Base-by-base conservation (phyloP, 192 early-diverging fungal species). In the Chytriomyces sp. region DNA sequence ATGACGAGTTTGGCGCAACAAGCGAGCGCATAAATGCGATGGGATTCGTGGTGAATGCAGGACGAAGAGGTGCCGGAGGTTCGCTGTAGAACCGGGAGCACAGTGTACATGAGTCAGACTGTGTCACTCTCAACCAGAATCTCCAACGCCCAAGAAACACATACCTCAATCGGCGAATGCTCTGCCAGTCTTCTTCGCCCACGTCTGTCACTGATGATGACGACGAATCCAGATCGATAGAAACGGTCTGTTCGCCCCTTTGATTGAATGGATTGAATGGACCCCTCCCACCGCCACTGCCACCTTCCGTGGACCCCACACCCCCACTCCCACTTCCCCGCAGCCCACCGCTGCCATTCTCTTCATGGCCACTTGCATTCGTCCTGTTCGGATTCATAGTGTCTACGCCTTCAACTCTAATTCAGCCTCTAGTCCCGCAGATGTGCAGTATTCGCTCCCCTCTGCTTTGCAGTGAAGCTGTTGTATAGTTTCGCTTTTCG, bases 21-120 rank as follows among this genome's bases (percentile, higher is more conserved):
- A 67, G 8, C 2, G 66, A 43, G 8, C 66, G 23, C 18, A 67
- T 47, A 46, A 45, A 67, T 11, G 66, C 66, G 45, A 67, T 16
- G 8, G 66, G 66, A 46, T 67, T 67, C 24, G 8, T 13, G 8
- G 66, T 35, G 45, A 67, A 67, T 18, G 66, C 8, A 16, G 28
- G 43, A 13, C 63, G 35, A 35, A 35, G 35, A 1, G 35, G 35
- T 35, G 35, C 35, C 35, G 35, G 35, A 35, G 35, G 35, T 35
- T 35, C 35, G 35, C 35, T 35, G 35, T 3, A 3, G 35, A 35
- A 35, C 35, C 35, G 26, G 11, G 62, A 28, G 28, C 26, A 20
- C 63, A 23, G 16, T 57, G 53, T 57, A 10, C 50, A 20, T 20
- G 20, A 57, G 53, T 13, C 20, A n/a, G 16, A 57, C 20, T 20